Conservation (phyloP, 331 rosid genomes). For the Acacia concinna region DNA sequence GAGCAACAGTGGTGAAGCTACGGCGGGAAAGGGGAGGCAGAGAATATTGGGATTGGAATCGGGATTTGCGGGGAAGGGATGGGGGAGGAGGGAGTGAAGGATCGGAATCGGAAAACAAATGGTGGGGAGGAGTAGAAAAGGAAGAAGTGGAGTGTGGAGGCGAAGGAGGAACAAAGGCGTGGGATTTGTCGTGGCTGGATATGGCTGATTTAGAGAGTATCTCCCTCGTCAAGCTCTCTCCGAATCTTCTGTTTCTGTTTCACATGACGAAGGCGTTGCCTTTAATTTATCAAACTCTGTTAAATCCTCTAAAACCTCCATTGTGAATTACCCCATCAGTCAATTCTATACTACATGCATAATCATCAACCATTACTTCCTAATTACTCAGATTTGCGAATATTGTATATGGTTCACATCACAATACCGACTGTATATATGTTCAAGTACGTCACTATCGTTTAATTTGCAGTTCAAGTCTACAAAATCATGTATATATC, state of each 20-base stretch:
- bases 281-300: no score
- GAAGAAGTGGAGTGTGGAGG: neutral
- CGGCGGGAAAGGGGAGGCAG: constrained; percentile 33
- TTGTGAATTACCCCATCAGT: no score
- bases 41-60: constrained; percentile 53
- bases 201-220: constrained; percentile 59
- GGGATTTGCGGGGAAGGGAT: constrained; percentile 46
- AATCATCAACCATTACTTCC: neutral
- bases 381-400: neutral
- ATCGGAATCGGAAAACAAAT: constrained; percentile 62
- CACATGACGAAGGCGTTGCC: neutral
- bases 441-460: neutral
- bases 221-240: constrained; percentile 70
- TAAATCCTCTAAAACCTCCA: no score
- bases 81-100: constrained; percentile 25
- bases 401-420: neutral
- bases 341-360: no score
- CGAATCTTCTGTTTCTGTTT: constrained; percentile 46
- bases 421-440: neutral
- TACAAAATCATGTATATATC: neutral
- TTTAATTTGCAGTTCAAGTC: neutral
- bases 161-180: constrained; percentile 28
- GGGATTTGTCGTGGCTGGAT: constrained; percentile 64
- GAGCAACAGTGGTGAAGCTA: constrained; percentile 30
- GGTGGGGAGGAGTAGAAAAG: neutral